Base-by-base conservation (phyloP, 2,329 filamentous ascomycete species). In the Ophiostoma pallidulum region DNA sequence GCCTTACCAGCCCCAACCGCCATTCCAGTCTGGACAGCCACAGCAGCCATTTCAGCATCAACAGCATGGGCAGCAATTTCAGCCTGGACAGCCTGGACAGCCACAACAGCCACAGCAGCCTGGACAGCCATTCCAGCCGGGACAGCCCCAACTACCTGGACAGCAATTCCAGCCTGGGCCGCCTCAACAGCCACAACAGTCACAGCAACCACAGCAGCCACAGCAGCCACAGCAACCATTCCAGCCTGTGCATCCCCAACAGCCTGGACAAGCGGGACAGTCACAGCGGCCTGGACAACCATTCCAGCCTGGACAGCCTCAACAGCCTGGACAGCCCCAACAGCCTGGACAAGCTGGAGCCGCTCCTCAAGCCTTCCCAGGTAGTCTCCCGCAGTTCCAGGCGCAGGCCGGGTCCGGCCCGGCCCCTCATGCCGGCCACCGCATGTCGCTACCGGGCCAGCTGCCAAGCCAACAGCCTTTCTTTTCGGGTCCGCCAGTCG, bases 401-500 rank as follows among this genome's bases (percentile, higher is more conserved):
- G 35, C 28, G 20, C 44, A 47, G 20, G 12, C 3, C 4, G 4
- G 5, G 12, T 12, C 20, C 3, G 20, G 20, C 3, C 38, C 16
- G n/a, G 9, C 13, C 4, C 12, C n/a, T 4, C 37, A 26, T 7
- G 20, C 24, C 24, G 14, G 10, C 37, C 19, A 19, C 44, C 31
- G 28, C 35, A 31, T 7, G 18, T 32, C 10, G 19, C 26, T 1
- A 32, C 47, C 43, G 3, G 43, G 24, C 4, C 41, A 48, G 12
- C 28, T 37, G 9, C 47, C 43, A 1, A 33, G 40, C 3, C 35
- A 43, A 2, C 40, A 46, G 36, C 45, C 48, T 4, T 47, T 40
- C 12, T 50, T 50, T 8, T 13, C 48, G 1, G 43, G 38, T 0
- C 48, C 48, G 4, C 48, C 48, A 4, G 16, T 40, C 6, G 24